A percentile compares a stretch with the other conserved stretches of the same genome.
Conservation (phyloP, 345 rosid species). For the Boechera retrofracta region DNA sequence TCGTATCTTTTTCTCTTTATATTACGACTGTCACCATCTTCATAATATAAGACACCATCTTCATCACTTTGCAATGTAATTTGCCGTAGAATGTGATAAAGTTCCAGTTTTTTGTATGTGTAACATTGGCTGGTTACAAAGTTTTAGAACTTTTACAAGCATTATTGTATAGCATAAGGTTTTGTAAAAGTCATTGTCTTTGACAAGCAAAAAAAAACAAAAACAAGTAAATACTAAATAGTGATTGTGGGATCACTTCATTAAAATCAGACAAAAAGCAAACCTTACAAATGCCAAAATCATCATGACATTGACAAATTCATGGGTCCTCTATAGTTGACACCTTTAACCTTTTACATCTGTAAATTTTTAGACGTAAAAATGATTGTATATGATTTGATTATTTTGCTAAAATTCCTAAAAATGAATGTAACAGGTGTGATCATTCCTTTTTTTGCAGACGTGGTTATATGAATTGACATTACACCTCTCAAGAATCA, state of each 20-base stretch:
- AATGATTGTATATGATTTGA: background rate
- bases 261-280: conserved; percentile 43
- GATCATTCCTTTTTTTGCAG: conserved; percentile 6
- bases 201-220: conserved; percentile 5
- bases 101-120: background rate
- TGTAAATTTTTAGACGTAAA: background rate
- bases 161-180: conserved; percentile 27
- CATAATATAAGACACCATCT: background rate
- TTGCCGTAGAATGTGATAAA: background rate
- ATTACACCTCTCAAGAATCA: conserved; percentile 21
- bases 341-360: conserved; percentile 25
- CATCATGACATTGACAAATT: conserved; percentile 35
- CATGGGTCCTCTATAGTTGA: conserved; percentile 25
- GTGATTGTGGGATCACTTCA: conserved; percentile 45
- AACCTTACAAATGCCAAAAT: conserved; percentile 36
- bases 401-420: background rate
- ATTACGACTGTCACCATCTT: background rate
- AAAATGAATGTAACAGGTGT: background rate
- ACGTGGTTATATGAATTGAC: conserved; percentile 20
- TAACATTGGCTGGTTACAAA: conserved; percentile 24
- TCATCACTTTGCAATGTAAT: background rate
- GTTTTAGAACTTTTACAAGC: conserved; percentile 20
- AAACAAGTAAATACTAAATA: background rate
- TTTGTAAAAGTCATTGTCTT: conserved; percentile 24
- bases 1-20: background rate